These are phyloP conservation scores for Lodderomyces margitis DNA, from an alignment of 1,139 yeast species.

Conservation along the genomic window DNA sequence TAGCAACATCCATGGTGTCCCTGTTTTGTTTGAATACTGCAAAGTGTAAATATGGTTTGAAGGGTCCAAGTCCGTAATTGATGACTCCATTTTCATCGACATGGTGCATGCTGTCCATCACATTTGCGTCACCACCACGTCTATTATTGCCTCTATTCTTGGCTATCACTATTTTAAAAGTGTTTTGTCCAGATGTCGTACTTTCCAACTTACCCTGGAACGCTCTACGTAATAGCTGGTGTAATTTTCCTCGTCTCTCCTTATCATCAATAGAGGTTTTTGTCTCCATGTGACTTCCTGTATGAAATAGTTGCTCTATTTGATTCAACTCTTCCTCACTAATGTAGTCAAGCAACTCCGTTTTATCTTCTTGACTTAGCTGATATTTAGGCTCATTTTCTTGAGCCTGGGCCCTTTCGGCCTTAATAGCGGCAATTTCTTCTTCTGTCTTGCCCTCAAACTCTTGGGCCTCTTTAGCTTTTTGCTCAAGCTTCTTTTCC, in stretches of 20 bases:
- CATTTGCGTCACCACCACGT: slow-evolving; percentile 25
- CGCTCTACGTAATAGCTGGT: slow-evolving; percentile 69
- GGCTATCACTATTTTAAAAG: slow-evolving; percentile 57
- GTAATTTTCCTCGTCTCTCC: slow-evolving; percentile 69
- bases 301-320: slow-evolving; percentile 53
- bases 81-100: slow-evolving; percentile 47
- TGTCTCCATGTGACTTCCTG: slow-evolving; percentile 63
- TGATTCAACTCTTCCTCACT: slow-evolving; percentile 59
- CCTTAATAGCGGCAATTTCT: slow-evolving; percentile 22
- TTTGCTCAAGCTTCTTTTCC: slow-evolving; percentile 49
- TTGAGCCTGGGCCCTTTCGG: slow-evolving; percentile 20
- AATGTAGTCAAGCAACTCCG: slow-evolving; percentile 49
- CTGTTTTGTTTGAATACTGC: slow-evolving; percentile 89
- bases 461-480: slow-evolving; percentile 38
- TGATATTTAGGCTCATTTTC: slow-evolving; percentile 34
- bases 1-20: slow-evolving; percentile 95
- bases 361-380: slow-evolving; percentile 44
- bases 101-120: slow-evolving; percentile 48
- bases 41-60: slow-evolving; percentile 69
- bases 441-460: slow-evolving; percentile 33
- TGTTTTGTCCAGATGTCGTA: slow-evolving; percentile 66
- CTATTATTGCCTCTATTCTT: slow-evolving; percentile 22
- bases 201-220: slow-evolving; percentile 79
- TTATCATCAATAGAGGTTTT: slow-evolving; percentile 62
- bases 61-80: slow-evolving; percentile 65